These are phyloP conservation scores for Fomitopsis serialis DNA, from an alignment of 768 basidiomycete species.

Conservation along the genomic window DNA sequence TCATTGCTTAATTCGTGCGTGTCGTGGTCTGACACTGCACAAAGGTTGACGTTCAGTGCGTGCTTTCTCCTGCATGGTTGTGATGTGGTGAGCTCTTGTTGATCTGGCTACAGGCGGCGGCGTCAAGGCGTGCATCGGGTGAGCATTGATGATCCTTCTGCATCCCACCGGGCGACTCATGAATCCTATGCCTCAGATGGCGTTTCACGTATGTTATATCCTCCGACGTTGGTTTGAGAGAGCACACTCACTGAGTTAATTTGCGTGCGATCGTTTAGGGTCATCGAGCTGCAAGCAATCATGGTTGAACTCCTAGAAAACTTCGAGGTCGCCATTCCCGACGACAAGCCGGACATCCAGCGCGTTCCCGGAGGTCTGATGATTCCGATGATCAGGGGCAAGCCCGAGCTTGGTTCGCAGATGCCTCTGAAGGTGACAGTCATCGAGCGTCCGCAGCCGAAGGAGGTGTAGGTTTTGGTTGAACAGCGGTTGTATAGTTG, in stretches of 20 bases:
- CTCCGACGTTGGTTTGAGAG: too few species aligned
- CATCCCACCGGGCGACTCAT: neutral
- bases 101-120: conserved; percentile 11
- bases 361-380: conserved; percentile 28
- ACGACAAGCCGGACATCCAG: conserved; percentile 24
- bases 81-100: neutral
- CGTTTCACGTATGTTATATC: conserved; percentile 27
- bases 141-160: neutral
- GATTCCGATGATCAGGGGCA: conserved; percentile 28
- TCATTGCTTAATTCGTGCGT: neutral
- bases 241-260: neutral
- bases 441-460: neutral
- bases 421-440: conserved; percentile 29
- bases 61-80: neutral
- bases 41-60: neutral
- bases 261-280: conserved; percentile 17
- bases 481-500: too few species aligned
- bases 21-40: neutral
- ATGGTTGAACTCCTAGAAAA: conserved; percentile 29
- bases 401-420: conserved; percentile 21
- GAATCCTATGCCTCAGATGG: conserved; percentile 14
- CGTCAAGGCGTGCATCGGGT: conserved; percentile 15
- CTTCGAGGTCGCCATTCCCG: conserved; percentile 29
- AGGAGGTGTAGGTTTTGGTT: neutral
- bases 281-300: conserved; percentile 31